Evolutionary conservation across 2,329 filamentous ascomycete genomes (phyloP), one percentile per base, ranked within the genome.

Genomic region (Fusarium secorum): DNA sequence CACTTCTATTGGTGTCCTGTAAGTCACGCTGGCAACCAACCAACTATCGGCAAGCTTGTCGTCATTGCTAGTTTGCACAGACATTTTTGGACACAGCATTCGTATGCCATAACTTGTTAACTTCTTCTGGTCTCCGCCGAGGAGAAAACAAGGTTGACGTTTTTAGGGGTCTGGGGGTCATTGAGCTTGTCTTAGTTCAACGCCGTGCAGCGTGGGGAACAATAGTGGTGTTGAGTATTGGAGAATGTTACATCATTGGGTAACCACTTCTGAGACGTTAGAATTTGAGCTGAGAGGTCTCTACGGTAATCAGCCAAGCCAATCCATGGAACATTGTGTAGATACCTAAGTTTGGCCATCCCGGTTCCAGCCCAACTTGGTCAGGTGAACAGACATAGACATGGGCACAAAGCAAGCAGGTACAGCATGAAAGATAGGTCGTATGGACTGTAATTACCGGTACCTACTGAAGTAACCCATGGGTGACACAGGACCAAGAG

Each of bases 121-220:
- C 32, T 41, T 42, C 28, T 39, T 64, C 15, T 65, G n/a, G 39
- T 49, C 24, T 36, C 41, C 15, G 33, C 46, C 36, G 22, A 53
- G 38, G 54, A 45, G 46, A 42, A 64, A 68, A 54, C 65, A 68
- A 58, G 52, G 28, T 63, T 70, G 60, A 39, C 28, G 36, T 68
- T 57, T 60, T 36, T 32, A 46, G n/a, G 38, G 53, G 30, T 55
- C 39, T 13, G 38, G 60, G 60, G 39, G 64, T 45, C 41, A 38
- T 55, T 41, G 59, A 61, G 59, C 49, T 45, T 45, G 56, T 67
- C 60, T 46, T 39, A 55, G 68, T 70, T 72, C 45, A 48, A 71
- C 66, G 55, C 61, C 52, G 44, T 69, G 64, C 48, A 72, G 63
- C 64, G 71, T 64, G 66, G 73, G 66, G 66, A 74, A 60, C 46